These are phyloP conservation scores for Lasiosphaeriaceae sp. DNA, from an alignment of 495 filamentous ascomycete species.

Conservation along the genomic window DNA sequence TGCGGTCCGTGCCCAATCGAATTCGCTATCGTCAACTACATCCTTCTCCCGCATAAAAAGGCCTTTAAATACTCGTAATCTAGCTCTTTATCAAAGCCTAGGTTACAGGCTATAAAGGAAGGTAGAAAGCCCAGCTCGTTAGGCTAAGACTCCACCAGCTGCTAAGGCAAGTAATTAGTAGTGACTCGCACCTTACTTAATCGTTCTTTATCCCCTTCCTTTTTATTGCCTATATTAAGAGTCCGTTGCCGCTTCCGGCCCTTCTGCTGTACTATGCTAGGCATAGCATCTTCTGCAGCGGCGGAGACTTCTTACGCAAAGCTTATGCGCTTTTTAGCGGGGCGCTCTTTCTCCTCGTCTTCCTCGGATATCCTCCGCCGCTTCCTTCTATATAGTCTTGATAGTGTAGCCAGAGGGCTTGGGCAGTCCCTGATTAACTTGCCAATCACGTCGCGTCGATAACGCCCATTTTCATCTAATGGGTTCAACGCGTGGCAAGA, in stretches of 20 bases:
- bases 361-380: slow-evolving; percentile 1
- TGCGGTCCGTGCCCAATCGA: too few relatives aligned
- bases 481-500: too few relatives aligned
- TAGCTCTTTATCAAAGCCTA: too few relatives aligned
- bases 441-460: too few relatives aligned
- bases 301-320: neutral
- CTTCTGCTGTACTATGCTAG: neutral
- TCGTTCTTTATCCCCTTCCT: neutral
- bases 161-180: neutral
- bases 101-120: too few relatives aligned
- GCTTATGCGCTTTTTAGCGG: neutral
- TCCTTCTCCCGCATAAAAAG: too few relatives aligned
- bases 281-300: slow-evolving; percentile 1
- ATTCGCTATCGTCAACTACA: too few relatives aligned
- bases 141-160: too few relatives aligned
- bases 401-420: neutral
- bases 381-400: neutral
- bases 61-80: too few relatives aligned
- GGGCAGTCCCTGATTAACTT: too few relatives aligned
- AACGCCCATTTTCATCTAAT: too few relatives aligned
- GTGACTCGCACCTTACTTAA: neutral
- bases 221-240: neutral
- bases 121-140: too few relatives aligned
- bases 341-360: slow-evolving; percentile 1
- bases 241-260: slow-evolving; percentile 3